Evolutionary conservation across 371 early-diverging fungal species (phyloP), one percentile per base, ranked within the genome.

Genomic region (Mortierella sp.): DNA sequence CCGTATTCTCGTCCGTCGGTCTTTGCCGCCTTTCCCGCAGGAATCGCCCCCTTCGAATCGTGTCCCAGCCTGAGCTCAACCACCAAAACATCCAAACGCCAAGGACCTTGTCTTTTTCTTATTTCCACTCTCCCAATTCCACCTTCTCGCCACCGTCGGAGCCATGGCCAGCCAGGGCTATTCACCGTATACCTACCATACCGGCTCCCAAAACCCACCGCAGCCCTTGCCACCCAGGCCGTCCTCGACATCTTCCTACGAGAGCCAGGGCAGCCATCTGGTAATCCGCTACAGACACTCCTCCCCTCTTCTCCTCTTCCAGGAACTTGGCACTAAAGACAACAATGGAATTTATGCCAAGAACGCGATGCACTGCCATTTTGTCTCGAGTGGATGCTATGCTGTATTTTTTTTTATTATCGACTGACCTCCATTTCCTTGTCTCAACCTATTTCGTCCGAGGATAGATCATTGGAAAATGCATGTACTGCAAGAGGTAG

Each of bases 401-500:
- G 46, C 46, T 46, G 6, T 51, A 2, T 18, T 5, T 53, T 16
- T 3, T 9, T 9, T 5, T 9, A 37, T 37, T 37, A 9, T 37
- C 3, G 5, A 37, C 37, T 37, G 37, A 37, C 37, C 37, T 37
- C 37, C 37, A 37, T 37, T 37, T 37, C 37, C 37, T 37, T 37
- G 37, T 9, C 21, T 6, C 3, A 21, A 50, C 30, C 30, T 5
- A 30, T 29, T 5, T 29, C 29, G 16, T 43, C 7, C n/a, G 14
- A 9, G 9, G 26, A 7, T 77, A 81, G 81, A 75, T 75, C 66
- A 64, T 75, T 72, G 87, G 88, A 52, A 84, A 82, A 55, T 88
- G 88, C 80, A 83, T 88, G 81, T 88, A 84, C 48, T 88, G 88
- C 68, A 87, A 83, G 70, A 87, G 87, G 88, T 86, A 83, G 56